Percentiles rank a stretch among this genome's conserved stretches.
Conservation (phyloP, 2,329 filamentous ascomycete genomes). For the Geoglossum cookeanum region DNA sequence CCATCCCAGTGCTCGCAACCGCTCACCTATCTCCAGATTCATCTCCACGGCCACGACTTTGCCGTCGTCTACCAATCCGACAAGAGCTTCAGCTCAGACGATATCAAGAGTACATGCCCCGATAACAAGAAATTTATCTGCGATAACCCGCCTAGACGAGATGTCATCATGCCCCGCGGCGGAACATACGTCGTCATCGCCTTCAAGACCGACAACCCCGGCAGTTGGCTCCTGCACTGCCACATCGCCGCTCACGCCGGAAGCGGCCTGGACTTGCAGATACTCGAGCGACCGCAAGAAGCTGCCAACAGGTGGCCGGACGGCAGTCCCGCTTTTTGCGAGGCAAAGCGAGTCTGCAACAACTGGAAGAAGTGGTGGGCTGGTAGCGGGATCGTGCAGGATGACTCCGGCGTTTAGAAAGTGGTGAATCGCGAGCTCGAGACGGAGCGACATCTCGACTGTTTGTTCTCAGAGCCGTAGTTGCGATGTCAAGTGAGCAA, state of each 20-base stretch:
- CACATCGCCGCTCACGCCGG: slow-evolving; percentile 4
- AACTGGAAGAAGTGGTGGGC: neutral
- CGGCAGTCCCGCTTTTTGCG: neutral
- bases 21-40: slow-evolving; percentile 35
- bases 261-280: neutral
- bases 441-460: too few relatives aligned
- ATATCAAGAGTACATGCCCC: neutral
- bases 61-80: slow-evolving; percentile 26
- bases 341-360: neutral
- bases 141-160: slow-evolving; percentile 31
- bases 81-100: neutral
- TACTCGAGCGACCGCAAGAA: neutral
- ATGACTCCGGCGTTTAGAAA: neutral
- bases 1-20: slow-evolving; percentile 3
- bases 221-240: slow-evolving; percentile 28
- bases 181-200: slow-evolving; percentile 27
- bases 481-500: too few relatives aligned
- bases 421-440: too few relatives aligned
- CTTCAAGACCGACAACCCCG: slow-evolving; percentile 30
- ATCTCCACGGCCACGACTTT: slow-evolving; percentile 55
- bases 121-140: neutral
- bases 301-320: neutral
- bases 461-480: too few relatives aligned
- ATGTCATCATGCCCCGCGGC: slow-evolving; percentile 29
- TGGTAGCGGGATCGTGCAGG: neutral